Conservation (phyloP, 2,329 filamentous ascomycete genomes). For the Dactylellina haptotyla region DNA sequence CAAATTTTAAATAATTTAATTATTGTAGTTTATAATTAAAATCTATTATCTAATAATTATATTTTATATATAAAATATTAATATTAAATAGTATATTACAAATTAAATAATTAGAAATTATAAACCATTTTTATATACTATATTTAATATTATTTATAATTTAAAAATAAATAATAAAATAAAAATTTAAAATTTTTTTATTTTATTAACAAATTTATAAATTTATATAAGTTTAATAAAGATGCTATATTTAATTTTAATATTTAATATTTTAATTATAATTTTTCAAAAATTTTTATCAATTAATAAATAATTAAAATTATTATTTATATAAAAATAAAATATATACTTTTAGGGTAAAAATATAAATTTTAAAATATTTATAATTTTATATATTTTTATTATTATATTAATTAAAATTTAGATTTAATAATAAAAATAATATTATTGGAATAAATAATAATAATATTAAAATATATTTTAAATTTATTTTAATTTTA, state of each 20-base stretch:
- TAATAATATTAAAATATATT: not conserved
- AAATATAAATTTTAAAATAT: not conserved
- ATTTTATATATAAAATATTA: not conserved
- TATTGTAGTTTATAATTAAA: not conserved
- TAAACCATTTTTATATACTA: not conserved
- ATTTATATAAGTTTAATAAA: not conserved
- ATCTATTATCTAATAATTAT: not conserved
- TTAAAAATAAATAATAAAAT: not conserved
- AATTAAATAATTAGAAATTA: not conserved
- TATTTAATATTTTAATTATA: not conserved
- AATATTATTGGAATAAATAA: not conserved
- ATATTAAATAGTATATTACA: not conserved
- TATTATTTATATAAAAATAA: not conserved
- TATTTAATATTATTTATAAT: not conserved
- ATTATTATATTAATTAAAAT: not conserved
- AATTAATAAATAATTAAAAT: not conserved
- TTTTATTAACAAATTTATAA: not conserved
- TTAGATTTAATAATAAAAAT: not conserved
- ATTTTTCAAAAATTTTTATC: not conserved
- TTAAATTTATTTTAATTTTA: not conserved
- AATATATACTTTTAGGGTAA: not conserved
- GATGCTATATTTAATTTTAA: not conserved
- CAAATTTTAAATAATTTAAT: not conserved
- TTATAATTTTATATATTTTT: not conserved
- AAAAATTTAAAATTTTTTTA: not conserved